Conservation (phyloP, 129 eudicot genomes). For the Centella asiatica region DNA sequence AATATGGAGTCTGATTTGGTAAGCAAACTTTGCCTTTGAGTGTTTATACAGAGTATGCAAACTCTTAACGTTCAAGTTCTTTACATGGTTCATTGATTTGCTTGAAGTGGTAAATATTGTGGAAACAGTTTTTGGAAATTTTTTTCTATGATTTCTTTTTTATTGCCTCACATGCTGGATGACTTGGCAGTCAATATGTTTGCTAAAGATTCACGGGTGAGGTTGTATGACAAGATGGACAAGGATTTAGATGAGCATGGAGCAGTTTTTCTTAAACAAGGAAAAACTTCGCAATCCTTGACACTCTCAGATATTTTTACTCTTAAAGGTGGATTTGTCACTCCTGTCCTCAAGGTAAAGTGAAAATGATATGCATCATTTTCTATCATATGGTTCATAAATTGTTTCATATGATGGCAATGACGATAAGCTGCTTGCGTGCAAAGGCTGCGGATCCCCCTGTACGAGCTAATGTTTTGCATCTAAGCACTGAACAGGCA, state of each 20-base stretch:
- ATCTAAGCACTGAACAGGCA: slow-evolving; percentile 55
- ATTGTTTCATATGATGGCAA: slow-evolving; percentile 1
- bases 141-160: slow-evolving; percentile 9
- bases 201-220: slow-evolving; percentile 42
- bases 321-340: slow-evolving; percentile 48
- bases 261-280: slow-evolving; percentile 70
- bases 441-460: slow-evolving; percentile 84
- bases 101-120: neutral
- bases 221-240: slow-evolving; percentile 62
- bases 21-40: neutral
- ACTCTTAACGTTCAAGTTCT: too few relatives aligned
- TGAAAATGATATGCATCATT: slow-evolving; percentile 1
- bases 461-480: slow-evolving; percentile 86
- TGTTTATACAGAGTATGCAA: neutral
- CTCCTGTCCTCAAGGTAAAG: slow-evolving; percentile 63
- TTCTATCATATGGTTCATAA: neutral
- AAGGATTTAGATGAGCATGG: slow-evolving; percentile 82
- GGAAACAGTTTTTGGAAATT: neutral
- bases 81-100: too few relatives aligned
- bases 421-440: slow-evolving; percentile 15
- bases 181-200: slow-evolving; percentile 11
- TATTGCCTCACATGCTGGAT: neutral
- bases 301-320: slow-evolving; percentile 70
- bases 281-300: slow-evolving; percentile 84
- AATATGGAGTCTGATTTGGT: too few relatives aligned